Conservation (phyloP, 2,329 filamentous ascomycete genomes). For the Clarireedia monteithiana region DNA sequence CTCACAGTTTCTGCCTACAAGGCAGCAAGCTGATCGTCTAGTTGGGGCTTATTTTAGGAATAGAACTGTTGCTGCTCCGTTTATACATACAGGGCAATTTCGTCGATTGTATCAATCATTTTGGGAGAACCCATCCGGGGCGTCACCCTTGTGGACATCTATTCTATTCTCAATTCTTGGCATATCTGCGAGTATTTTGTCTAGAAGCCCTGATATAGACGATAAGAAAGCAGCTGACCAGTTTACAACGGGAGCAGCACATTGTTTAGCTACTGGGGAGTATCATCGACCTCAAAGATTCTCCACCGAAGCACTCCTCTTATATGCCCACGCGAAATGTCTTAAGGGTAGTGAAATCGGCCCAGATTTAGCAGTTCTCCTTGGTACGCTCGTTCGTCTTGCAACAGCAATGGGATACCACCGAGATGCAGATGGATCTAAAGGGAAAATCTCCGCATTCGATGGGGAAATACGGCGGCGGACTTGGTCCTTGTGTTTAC, state of each 20-base stretch:
- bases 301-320: constrained; percentile 42
- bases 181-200: constrained; percentile 10
- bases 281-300: constrained; percentile 40
- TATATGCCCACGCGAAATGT: constrained; percentile 45
- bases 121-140: constrained; percentile 11
- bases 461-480: constrained; percentile 57
- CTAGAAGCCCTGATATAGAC: neutral
- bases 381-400: constrained; percentile 41
- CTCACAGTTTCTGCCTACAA: constrained; percentile 15
- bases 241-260: constrained; percentile 30
- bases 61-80: constrained; percentile 15
- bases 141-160: constrained; percentile 20
- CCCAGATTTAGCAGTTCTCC: constrained; percentile 45
- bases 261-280: constrained; percentile 42
- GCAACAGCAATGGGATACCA: constrained; percentile 52
- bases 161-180: constrained; percentile 21
- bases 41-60: constrained; percentile 16
- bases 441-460: constrained; percentile 36
- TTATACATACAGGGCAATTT: constrained; percentile 19
- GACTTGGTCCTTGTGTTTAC: constrained; percentile 45
- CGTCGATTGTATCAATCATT: constrained; percentile 19
- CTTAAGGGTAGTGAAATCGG: constrained; percentile 41
- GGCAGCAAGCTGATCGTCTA: constrained; percentile 14
- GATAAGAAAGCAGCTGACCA: neutral
- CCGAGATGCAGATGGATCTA: constrained; percentile 37